A percentile compares a stretch with the other conserved stretches of the same genome.
These are phyloP conservation scores for Colletotrichum abscissum DNA, from an alignment of 2,329 filamentous ascomycete genomes.

Conservation along the genomic window DNA sequence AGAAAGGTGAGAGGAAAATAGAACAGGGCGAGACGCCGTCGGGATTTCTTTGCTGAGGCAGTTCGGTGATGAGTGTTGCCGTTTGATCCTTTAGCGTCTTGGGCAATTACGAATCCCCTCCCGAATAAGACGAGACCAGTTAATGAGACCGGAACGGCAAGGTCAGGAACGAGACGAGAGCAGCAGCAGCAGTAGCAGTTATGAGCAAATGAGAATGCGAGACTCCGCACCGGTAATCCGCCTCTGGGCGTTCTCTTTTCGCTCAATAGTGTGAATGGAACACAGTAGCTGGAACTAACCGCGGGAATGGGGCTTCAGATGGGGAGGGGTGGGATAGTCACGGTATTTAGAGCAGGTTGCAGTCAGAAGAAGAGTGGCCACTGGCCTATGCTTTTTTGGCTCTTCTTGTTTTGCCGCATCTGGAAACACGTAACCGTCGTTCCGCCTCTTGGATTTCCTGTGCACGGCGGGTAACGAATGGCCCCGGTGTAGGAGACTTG, in stretches of 20 bases:
- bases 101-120: constrained; percentile 37
- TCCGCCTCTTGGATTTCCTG: constrained; percentile 12
- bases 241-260: neutral
- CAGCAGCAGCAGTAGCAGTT: constrained; percentile 8
- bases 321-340: neutral
- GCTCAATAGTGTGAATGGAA: neutral
- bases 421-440: constrained; percentile 27
- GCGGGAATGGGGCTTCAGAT: neutral
- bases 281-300: neutral
- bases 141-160: constrained; percentile 29
- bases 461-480: neutral
- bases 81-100: constrained; percentile 38
- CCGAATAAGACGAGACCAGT: constrained; percentile 23
- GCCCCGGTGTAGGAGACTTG: no score
- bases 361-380: constrained; percentile 16
- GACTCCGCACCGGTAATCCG: constrained; percentile 3
- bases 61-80: constrained; percentile 26
- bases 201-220: constrained; percentile 17
- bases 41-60: neutral
- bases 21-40: constrained; percentile 23
- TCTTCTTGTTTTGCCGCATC: constrained; percentile 14
- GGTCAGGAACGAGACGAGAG: constrained; percentile 31
- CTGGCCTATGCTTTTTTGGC: constrained; percentile 32
- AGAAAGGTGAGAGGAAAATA: neutral
- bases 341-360: constrained; percentile 31